phyloP scores from a whole-genome alignment of 2,329 filamentous ascomycete genomes.

The Fusarium illudens region DNA sequence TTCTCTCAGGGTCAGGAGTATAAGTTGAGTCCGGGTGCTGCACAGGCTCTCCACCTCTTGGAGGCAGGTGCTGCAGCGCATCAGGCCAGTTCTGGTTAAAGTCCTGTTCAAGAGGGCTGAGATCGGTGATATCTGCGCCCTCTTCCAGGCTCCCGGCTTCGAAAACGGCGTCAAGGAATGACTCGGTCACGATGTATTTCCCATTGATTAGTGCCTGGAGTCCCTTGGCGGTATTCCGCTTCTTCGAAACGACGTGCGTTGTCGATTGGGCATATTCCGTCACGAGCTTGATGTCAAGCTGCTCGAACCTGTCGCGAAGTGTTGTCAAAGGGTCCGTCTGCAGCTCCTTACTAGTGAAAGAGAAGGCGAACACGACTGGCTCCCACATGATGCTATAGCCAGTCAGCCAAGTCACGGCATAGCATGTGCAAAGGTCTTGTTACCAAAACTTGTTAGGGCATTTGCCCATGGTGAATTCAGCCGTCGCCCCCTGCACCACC shows the following conservation, averaged over 20 bases:
- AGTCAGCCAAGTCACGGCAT: conserved; percentile 18
- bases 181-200: conserved; percentile 76
- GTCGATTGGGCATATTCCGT: conserved; percentile 76
- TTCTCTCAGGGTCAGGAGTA: conserved; percentile 70
- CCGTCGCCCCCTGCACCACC: conserved; percentile 58
- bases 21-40: conserved; percentile 74
- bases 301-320: conserved; percentile 74
- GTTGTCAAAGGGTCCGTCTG: conserved; percentile 70
- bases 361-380: conserved; percentile 83
- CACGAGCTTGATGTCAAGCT: conserved; percentile 87
- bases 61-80: conserved; percentile 74
- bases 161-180: conserved; percentile 77
- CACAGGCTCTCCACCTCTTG: conserved; percentile 77
- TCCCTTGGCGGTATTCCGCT: conserved; percentile 88
- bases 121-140: conserved; percentile 57
- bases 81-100: conserved; percentile 84
- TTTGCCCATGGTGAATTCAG: conserved; percentile 76
- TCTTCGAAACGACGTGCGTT: conserved; percentile 88
- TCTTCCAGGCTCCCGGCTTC: conserved; percentile 63
- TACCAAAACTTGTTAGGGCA: conserved; percentile 71
- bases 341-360: conserved; percentile 74
- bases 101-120: conserved; percentile 74
- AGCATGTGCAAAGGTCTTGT: conserved; percentile 5
- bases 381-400: conserved; percentile 76
- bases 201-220: conserved; percentile 87